Evolutionary conservation across 768 basidiomycete genomes (phyloP), one percentile per base, ranked within the genome.

Genomic region (Lentinula raphanica): DNA sequence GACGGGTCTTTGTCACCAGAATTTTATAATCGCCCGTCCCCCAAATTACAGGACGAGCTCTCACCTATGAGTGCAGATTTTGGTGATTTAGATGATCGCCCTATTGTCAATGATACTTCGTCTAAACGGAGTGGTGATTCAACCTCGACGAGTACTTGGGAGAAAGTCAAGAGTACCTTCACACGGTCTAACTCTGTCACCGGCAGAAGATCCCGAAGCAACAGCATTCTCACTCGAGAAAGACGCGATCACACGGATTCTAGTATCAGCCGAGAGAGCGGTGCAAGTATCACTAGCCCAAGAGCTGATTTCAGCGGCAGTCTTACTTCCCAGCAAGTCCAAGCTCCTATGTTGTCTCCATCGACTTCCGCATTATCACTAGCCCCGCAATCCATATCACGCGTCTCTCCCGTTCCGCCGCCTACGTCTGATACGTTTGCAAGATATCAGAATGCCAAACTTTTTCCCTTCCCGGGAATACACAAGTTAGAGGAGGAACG

Each of bases 401-500:
- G 80, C 36, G 79, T 82, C 11, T 93, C 91, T 7, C 88, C 90
- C n/a, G 82, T 94, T 36, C 92, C 92, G 39, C 81, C 85, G 17
- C 81, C 85, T 11, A 86, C 88, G 27, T 78, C 83, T 13, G 81
- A 81, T 29, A 91, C 92, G 71, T 71, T 86, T 68, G 76, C 78
- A 28, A 90, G 80, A 71, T 95, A 89, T 71, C 84, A 84, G 61
- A 82, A 85, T 63, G 75, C 82, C 28, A 98, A 98, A 68, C 76
- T 97, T 35, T 90, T 88, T 71, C 92, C 94, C 1, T 94, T 96
- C 79, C 92, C 92, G 25, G 92, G 92, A 36, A 87, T 94, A 70
- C 81, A 86, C 65, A 81, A 83, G 64, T 76, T 94, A 36, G 90
- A 90, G 68, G 86, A 90, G 66, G 84, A 77, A 42, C 50, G 58